Evolutionary conservation across 1,284 basidiomycete species (phyloP).

Genomic region (Ganoderma leucocontextum): DNA sequence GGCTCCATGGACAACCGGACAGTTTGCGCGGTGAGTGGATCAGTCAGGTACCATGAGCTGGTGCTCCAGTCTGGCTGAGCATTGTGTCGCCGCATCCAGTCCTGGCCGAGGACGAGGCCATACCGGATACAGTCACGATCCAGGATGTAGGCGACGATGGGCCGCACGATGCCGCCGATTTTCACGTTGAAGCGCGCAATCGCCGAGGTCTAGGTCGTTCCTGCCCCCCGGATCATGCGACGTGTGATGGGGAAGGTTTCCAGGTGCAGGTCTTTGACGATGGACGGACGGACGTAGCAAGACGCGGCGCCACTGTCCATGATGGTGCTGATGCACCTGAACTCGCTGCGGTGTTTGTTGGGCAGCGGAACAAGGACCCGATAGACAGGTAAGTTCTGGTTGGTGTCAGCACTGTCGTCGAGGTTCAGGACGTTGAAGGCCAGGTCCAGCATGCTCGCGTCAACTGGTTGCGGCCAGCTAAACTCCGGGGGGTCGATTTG

Average conservation of each 20-base stretch:
- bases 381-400: not conserved
- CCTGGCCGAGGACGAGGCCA: not conserved
- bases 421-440: not conserved
- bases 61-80: not conserved
- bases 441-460: too few species aligned
- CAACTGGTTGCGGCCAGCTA: too few species aligned
- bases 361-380: not conserved
- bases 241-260: not conserved
- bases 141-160: not conserved
- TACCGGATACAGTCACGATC: not conserved
- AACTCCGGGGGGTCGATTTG: too few species aligned
- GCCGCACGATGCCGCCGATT: not conserved
- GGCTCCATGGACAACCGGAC: not conserved
- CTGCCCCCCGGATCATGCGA: not conserved
- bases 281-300: not conserved
- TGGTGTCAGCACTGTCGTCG: not conserved
- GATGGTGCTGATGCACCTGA: not conserved
- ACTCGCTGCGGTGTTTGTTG: not conserved
- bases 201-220: not conserved
- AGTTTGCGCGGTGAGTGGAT: not conserved
- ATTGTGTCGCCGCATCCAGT: not conserved
- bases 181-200: not conserved
- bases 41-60: not conserved
- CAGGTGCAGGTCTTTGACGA: not conserved
- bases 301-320: not conserved